Base-by-base conservation (phyloP, 1,139 yeast species). In the Blastobotrys serpentis region DNA sequence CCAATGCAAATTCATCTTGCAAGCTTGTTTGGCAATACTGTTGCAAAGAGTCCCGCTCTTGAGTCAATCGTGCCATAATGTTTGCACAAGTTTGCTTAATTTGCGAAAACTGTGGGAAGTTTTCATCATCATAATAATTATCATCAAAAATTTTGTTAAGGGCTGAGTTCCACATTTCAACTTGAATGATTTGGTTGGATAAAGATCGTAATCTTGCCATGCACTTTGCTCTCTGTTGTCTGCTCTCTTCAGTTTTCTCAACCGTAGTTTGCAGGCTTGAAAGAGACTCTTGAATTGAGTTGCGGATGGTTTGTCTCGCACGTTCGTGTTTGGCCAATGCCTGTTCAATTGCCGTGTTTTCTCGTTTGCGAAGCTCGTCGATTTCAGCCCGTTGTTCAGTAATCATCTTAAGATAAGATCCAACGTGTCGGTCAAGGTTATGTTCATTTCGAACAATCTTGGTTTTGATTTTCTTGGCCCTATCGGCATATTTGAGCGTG, bases 391-490 rank as follows among this genome's bases (percentile, higher is more conserved):
- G 81, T 60, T 87, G 95, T 57, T 86, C 90, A 1, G 90, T 81
- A 34, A 89, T 88, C 83, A 86, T 84, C 66, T 85, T 84, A 61
- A 87, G 70, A 62, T 89, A 89, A 1, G 94, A 84, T 0, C 95
- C 90, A 40, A 90, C 95, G 67, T 89, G 96, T 42, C 95, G 75
- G 62, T 84, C 88, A 51, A 89, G 73, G 52, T 81, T 84, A 52
- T 82, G 89, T 55, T 81, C 84, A 61, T 89, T 90, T 55, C 95
- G 70, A 2, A 79, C 75, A 1, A 86, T 73, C 60, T 86, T 87
- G 0, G 96, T 90, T 62, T 86, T 86, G 58, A 90, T 90, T 58
- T 86, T 90, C 60, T 88, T 88, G 14, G 96, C 97, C 25, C 96
- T 73, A 63, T 88, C 82, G 0, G 97, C 97, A 65, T 89, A 90